A percentile compares a stretch with the other conserved stretches of the same genome.
These are phyloP conservation scores for Umbelopsis ramanniana DNA, from an alignment of 192 early-diverging fungal genomes.

Conservation along the genomic window DNA sequence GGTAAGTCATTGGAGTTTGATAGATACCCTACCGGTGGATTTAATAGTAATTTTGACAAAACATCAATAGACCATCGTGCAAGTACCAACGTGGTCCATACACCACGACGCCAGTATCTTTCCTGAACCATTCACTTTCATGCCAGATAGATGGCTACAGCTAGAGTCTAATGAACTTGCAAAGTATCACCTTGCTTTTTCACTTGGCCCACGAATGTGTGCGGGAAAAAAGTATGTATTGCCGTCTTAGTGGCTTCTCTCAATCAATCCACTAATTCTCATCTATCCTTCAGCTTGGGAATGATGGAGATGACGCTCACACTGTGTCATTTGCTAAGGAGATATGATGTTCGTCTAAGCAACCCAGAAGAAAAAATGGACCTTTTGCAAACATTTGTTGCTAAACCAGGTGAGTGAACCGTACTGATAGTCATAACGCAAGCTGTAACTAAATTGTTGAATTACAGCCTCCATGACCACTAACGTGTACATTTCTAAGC, in stretches of 20 bases:
- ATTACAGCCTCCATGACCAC: neutral
- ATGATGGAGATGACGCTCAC: conserved; percentile 16
- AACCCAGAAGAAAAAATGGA: neutral
- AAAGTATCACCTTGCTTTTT: conserved; percentile 4
- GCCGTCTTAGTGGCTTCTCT: neutral
- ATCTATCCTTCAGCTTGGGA: neutral
- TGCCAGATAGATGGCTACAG: conserved; percentile 9
- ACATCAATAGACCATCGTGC: neutral
- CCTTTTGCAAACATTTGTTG: neutral
- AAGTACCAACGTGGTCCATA: neutral
- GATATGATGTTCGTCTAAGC: neutral
- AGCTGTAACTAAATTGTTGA: neutral
- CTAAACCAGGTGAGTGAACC: neutral
- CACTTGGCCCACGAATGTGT: conserved; percentile 19
- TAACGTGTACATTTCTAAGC: neutral
- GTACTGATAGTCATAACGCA: neutral
- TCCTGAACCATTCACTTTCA: neutral
- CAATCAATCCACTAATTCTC: neutral
- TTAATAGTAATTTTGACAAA: neutral
- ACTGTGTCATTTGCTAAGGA: neutral
- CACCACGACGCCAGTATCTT: conserved; percentile 16
- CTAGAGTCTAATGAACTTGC: neutral
- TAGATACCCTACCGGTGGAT: neutral
- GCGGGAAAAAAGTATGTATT: conserved; percentile 12
- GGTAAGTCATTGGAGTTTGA: neutral